Evolutionary conservation across 305 asterid species (phyloP).

Genomic region (Fraxinus latifolia): DNA sequence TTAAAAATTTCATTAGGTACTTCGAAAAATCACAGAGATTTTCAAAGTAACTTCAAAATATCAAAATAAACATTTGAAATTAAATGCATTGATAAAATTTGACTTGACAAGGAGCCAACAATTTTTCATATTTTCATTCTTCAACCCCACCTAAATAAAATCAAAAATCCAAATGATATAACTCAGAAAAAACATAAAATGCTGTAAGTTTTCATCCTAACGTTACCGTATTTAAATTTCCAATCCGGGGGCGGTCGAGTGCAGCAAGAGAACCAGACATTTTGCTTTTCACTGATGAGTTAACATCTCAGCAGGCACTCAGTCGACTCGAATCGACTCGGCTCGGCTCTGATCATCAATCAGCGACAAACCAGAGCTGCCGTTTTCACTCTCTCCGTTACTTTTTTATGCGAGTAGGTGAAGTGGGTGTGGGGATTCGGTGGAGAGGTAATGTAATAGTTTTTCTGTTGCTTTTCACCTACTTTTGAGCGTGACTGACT

Average conservation of each 20-base stretch:
- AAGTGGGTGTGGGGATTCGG: conserved; percentile 19
- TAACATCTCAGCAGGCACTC: conserved; percentile 32
- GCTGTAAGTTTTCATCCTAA: background rate
- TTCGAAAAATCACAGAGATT: background rate
- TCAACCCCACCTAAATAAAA: conserved; percentile 11
- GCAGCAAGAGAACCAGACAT: conserved; percentile 89
- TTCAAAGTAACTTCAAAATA: background rate
- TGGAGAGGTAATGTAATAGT: conserved; percentile 20
- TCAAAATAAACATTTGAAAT: conserved; percentile 1
- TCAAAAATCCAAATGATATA: background rate
- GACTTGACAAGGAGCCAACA: conserved; percentile 28
- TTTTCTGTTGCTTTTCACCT: conserved; percentile 23
- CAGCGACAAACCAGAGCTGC: conserved; percentile 38
- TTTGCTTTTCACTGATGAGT: conserved; percentile 30
- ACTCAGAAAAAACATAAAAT: conserved; percentile 4
- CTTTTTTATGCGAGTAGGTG: conserved; percentile 5
- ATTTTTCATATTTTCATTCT: background rate
- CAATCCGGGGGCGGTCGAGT: conserved; percentile 81
- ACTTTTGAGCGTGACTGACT: conserved; percentile 21
- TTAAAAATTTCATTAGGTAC: background rate
- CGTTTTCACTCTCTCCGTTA: conserved; percentile 19
- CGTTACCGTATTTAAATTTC: conserved; percentile 77
- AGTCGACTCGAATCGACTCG: conserved; percentile 21
- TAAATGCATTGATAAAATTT: conserved; percentile 21
- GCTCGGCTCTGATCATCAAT: conserved; percentile 3